A percentile compares a stretch with the other conserved stretches of the same genome.
These are phyloP conservation scores for Schizosaccharomyces japonicus DNA, from an alignment of 805 yeast species.

Conservation along the genomic window DNA sequence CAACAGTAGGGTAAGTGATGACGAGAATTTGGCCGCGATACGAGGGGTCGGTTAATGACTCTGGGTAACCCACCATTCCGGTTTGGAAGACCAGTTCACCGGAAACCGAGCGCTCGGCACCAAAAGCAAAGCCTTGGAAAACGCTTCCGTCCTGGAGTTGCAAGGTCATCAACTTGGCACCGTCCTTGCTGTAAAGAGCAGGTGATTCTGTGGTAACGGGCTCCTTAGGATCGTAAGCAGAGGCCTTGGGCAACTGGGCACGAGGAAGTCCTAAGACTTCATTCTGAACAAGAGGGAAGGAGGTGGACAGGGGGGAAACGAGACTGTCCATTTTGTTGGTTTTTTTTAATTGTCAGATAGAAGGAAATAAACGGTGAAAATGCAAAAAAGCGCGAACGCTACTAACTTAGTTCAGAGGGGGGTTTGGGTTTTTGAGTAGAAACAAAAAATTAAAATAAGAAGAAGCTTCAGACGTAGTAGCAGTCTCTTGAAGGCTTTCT, in stretches of 20 bases:
- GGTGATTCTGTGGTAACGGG: neutral
- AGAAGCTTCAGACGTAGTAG: no score
- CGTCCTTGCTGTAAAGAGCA: neutral
- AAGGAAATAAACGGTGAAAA: no score
- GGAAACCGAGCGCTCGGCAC: conserved; percentile 73
- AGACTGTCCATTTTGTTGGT: neutral
- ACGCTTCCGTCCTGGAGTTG: conserved; percentile 51
- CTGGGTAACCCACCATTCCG: conserved; percentile 93
- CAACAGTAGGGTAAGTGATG: conserved; percentile 90
- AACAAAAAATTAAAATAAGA: no score
- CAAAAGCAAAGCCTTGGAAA: conserved; percentile 81
- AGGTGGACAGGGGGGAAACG: neutral
- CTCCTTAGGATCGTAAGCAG: neutral
- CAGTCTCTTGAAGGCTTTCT: no score
- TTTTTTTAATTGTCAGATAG: neutral
- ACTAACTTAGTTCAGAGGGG: no score
- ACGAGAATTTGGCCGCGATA: conserved; percentile 91
- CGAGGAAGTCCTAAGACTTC: conserved; percentile 1
- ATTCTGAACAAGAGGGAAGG: neutral
- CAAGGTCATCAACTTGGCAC: conserved; percentile 8
- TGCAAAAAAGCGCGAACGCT: no score
- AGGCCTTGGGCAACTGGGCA: neutral
- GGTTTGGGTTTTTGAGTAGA: no score
- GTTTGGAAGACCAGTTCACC: conserved; percentile 98
- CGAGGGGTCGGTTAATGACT: conserved; percentile 96